Evolutionary conservation across 2,329 filamentous ascomycete species (phyloP).

Genomic region (Penicillium rolfsii): DNA sequence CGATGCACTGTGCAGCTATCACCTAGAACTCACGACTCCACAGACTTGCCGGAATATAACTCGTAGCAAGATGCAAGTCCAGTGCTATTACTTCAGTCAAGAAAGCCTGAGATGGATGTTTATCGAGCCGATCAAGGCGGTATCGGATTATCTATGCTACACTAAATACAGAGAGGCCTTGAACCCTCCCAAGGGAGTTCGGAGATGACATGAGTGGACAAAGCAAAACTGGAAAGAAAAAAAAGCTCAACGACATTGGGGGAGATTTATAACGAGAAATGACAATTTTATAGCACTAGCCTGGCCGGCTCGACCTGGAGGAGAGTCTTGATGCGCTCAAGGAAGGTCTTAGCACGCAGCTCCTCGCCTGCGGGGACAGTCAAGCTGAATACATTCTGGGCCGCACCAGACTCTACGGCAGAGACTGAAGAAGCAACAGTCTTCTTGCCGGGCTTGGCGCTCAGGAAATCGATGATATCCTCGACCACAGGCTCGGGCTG

Average conservation of each 20-base stretch:
- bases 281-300: slow-evolving; percentile 59
- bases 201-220: slow-evolving; percentile 25
- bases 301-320: slow-evolving; percentile 79
- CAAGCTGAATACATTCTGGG: slow-evolving; percentile 79
- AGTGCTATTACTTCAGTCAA: too few species aligned
- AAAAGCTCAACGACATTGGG: slow-evolving; percentile 9
- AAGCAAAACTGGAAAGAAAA: slow-evolving; percentile 11
- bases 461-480: slow-evolving; percentile 84
- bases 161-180: slow-evolving; percentile 31
- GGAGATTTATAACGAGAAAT: slow-evolving; percentile 20
- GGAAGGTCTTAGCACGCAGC: slow-evolving; percentile 76
- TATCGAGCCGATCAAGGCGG: slow-evolving; percentile 19
- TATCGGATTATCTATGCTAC: slow-evolving; percentile 35
- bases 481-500: slow-evolving; percentile 52
- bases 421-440: slow-evolving; percentile 28
- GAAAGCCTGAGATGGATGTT: background rate
- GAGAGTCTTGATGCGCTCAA: slow-evolving; percentile 82
- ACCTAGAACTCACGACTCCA: too few species aligned
- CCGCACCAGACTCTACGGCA: slow-evolving; percentile 48
- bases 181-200: slow-evolving; percentile 11
- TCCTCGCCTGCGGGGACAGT: slow-evolving; percentile 79
- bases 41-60: too few species aligned
- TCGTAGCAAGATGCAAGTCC: too few species aligned
- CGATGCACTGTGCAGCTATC: too few species aligned
- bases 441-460: slow-evolving; percentile 51